phyloP scores from a whole-genome alignment of 2,329 filamentous ascomycete genomes.

The Curvularia verruculosa region DNA sequence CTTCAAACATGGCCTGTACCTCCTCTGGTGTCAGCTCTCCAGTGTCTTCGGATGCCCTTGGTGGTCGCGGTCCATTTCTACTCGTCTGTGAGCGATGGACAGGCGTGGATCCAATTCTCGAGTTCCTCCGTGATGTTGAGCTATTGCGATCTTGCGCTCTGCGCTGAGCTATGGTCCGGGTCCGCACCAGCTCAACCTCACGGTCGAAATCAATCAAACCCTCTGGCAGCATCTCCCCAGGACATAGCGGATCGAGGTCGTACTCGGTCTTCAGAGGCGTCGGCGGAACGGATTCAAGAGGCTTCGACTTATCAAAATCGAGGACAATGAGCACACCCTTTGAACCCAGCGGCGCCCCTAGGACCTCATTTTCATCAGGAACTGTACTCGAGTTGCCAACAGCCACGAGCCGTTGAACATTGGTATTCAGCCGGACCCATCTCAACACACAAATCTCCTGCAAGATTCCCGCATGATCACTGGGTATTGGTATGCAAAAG shows the following conservation, averaged over 20 bases:
- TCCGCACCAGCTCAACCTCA: conserved; percentile 50
- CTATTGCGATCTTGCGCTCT: conserved; percentile 39
- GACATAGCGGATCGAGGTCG: conserved; percentile 47
- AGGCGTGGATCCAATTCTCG: conserved; percentile 34
- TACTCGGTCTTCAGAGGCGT: conserved; percentile 41
- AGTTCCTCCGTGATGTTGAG: conserved; percentile 30
- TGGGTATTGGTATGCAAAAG: conserved; percentile 46
- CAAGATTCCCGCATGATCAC: conserved; percentile 37
- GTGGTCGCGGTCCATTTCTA: conserved; percentile 25
- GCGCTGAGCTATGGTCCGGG: conserved; percentile 46
- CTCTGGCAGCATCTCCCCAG: conserved; percentile 48
- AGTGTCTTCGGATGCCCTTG: conserved; percentile 35
- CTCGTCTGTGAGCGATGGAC: conserved; percentile 39
- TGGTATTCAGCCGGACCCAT: conserved; percentile 42
- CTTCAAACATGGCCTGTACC: conserved; percentile 48
- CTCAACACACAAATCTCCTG: conserved; percentile 48
- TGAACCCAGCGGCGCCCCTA: conserved; percentile 38
- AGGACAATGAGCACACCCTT: conserved; percentile 48
- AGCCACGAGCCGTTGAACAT: conserved; percentile 46
- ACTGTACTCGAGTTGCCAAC: conserved; percentile 45
- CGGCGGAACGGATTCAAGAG: conserved; percentile 27
- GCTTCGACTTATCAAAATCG: conserved; percentile 46
- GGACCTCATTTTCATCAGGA: conserved; percentile 32
- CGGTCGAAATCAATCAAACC: conserved; percentile 50
- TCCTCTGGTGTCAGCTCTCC: conserved; percentile 44